These are phyloP conservation scores for Kluyveromyces wickerhamii DNA, from an alignment of 805 yeast genomes.

Conservation along the genomic window DNA sequence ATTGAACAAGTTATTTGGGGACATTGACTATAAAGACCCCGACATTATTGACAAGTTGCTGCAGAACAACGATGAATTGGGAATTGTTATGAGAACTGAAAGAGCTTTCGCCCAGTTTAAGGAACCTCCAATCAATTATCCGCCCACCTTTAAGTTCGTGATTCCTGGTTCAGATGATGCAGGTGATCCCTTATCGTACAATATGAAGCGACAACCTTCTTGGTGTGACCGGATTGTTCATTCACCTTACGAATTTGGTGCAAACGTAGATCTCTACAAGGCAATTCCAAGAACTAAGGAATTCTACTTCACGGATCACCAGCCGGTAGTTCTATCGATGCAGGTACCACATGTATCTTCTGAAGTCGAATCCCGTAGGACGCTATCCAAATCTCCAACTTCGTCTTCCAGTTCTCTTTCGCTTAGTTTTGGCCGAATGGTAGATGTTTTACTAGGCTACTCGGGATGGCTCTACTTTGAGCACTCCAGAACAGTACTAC, in stretches of 20 bases:
- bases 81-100: slow-evolving; percentile 27
- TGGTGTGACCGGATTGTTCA: slow-evolving; percentile 87
- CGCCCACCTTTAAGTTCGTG: slow-evolving; percentile 73
- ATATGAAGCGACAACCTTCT: slow-evolving; percentile 59
- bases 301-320: slow-evolving; percentile 64
- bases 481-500: not conserved
- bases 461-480: slow-evolving; percentile 17
- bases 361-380: too few species aligned
- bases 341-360: slow-evolving; percentile 33
- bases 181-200: slow-evolving; percentile 29
- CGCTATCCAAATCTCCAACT: not conserved
- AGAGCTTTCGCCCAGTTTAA: slow-evolving; percentile 52
- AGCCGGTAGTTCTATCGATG: slow-evolving; percentile 57
- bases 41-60: slow-evolving; percentile 11
- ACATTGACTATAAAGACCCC: slow-evolving; percentile 11
- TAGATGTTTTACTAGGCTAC: slow-evolving; percentile 22
- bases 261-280: slow-evolving; percentile 37
- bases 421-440: slow-evolving; percentile 10
- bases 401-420: slow-evolving; percentile 5
- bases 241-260: slow-evolving; percentile 33
- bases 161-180: slow-evolving; percentile 34
- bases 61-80: slow-evolving; percentile 33
- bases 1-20: slow-evolving; percentile 28
- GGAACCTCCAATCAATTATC: slow-evolving; percentile 58
- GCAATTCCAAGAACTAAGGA: slow-evolving; percentile 34